Evolutionary conservation across 495 filamentous ascomycete genomes (phyloP), one percentile per base, ranked within the genome.

Genomic region (Aspergillus olivimuriae): DNA sequence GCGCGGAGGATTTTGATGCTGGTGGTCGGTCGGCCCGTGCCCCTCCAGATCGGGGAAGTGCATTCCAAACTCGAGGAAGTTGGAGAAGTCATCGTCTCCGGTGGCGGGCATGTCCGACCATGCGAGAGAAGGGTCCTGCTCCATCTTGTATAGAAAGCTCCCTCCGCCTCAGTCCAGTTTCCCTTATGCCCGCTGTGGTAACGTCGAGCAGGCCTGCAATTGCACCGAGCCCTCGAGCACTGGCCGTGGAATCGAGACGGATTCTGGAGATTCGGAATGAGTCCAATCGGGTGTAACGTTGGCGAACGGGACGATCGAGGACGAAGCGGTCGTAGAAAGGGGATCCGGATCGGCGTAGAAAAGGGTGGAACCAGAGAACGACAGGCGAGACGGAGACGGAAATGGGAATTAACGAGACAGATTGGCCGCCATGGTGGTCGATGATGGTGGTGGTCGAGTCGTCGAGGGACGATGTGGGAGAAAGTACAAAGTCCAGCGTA

Each of bases 21-120:
- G 56, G 26, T 54, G 56, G 38, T 62, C 56, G 37, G 53, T 46
- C 55, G 62, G 58, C 48, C 58, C 61, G 48, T 70, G 68, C 57
- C 56, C 60, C 32, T 75, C 72, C 22, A 73, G 55, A 43, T 70
- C 62, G 54, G 69, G 24, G 41, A 76, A 77, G 15, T 68, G 67
- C 56, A 71, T 71, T 33, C 69, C 68, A 58, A 74, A 76, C 43
- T 76, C 72, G 45, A 77, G 68, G 44, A 76, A 74, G 42, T 65
- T 71, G 55, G 70, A 64, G 53, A 77, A 77, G 35, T 77, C 74
- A 47, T 76, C 72, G 9, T 75, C 69, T 19, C 51, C 57, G 33
- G 56, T 47, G 18, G 52, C 46, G 2, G 61, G 34, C 36, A 68
- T 65, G 47, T 70, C 68, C 31, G 64, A 52, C 69, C 68, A 73